Evolutionary conservation across 805 yeast genomes (phyloP), one percentile per base, ranked within the genome.

Genomic region (Saturnispora galanensis): DNA sequence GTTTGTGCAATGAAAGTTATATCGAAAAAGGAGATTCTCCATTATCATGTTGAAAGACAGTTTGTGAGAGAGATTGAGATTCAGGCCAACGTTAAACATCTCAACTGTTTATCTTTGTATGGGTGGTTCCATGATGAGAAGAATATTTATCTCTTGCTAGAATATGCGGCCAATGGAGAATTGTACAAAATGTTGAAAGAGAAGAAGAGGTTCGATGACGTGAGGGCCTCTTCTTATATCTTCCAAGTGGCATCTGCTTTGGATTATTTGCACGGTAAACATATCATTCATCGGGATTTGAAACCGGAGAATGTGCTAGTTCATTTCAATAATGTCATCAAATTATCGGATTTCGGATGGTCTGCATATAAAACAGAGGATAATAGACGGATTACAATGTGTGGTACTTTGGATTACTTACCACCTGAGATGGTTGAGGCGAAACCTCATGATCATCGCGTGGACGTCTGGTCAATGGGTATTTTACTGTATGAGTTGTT

Each of bases 331-430:
- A 84, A 88, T 50, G 75, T 39, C 18, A 71, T 90, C 44, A 90
- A 89, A 59, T 71, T 90, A 33, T 82, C 96, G 15, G 98, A 90
- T 64, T 90, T 93, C 60, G 98, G 98, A 11, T 90, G 97, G 97
- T 83, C 95, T 45, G 90, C 89, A 50, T 79, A 78, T 52, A 73
- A 84, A 0, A 76, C 77, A 1, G 40, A 31, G 8, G 31, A 45
- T 15, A 49, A 49, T 11, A 73, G 76, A 50, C 67, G 96, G 55
- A 70, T 78, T 12, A 90, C 97, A 0, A 74, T 93, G 67, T 93
- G 97, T 63, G 97, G 98, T 0, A 93, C 98, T 0, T 67, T 90
- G 35, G 97, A 93, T 63, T 90, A 90, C 55, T 64, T 93, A 12
- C 94, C 97, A 0, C 98, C 98, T 7, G 98, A 90, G 64, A 81